Conservation (phyloP, 371 early-diverging fungal species). For the Zopfochytrium polystomum region DNA sequence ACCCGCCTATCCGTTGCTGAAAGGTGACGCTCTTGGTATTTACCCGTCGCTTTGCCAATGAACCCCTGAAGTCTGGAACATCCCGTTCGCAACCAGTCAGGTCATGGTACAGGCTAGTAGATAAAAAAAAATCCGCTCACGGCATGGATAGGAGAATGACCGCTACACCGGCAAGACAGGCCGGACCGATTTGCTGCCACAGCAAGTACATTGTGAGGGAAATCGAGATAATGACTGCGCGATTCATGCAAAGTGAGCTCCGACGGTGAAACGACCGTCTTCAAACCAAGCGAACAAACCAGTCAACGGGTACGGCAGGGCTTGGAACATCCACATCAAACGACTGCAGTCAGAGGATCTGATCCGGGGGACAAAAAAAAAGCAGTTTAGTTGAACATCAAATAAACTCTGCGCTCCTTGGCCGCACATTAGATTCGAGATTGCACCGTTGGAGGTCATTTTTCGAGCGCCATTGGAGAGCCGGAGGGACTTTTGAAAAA, state of each 20-base stretch:
- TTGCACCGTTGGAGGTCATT: conserved; percentile 63
- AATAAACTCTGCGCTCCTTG: too few relatives aligned
- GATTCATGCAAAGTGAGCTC: conserved; percentile 67
- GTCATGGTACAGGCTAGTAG: too few relatives aligned
- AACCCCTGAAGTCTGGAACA: conserved; percentile 53
- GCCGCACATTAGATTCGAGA: conserved; percentile 70
- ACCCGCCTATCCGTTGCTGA: conserved; percentile 75
- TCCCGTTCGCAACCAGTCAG: too few relatives aligned
- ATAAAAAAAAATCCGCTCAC: too few relatives aligned
- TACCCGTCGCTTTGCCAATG: conserved; percentile 52
- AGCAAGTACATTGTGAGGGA: too few relatives aligned
- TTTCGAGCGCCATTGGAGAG: conserved; percentile 75
- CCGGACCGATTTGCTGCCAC: conserved; percentile 69
- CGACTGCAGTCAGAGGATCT: conserved; percentile 64
- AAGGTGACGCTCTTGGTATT: conserved; percentile 70
- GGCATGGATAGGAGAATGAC: conserved; percentile 63
- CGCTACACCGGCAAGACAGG: conserved; percentile 75
- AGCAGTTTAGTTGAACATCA: too few relatives aligned
- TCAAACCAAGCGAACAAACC: conserved; percentile 42
- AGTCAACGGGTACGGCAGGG: not conserved
- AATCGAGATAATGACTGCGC: conserved; percentile 59
- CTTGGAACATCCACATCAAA: conserved; percentile 48
- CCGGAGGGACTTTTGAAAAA: conserved; percentile 77
- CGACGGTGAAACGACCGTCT: too few relatives aligned
- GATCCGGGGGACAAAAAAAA: not conserved